Conservation (phyloP, 2,329 filamentous ascomycete genomes). For the Verticillium albo-atrum region DNA sequence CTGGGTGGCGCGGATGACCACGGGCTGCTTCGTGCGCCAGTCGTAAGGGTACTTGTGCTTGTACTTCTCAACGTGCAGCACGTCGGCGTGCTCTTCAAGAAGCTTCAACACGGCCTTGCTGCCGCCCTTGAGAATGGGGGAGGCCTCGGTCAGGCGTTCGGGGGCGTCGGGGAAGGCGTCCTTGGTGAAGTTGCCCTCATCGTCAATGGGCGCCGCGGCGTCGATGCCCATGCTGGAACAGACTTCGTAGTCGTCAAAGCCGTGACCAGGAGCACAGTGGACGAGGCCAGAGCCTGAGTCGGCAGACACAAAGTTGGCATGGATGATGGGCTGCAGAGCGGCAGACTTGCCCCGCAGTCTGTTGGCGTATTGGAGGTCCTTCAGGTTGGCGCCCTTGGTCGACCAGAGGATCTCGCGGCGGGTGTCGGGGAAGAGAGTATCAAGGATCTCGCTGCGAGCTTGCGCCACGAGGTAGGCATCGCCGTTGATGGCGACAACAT, state of each 20-base stretch:
- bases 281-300: slow-evolving; percentile 94
- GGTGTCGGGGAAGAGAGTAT: slow-evolving; percentile 43
- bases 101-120: slow-evolving; percentile 65
- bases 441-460: slow-evolving; percentile 59
- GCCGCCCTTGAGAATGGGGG: slow-evolving; percentile 68
- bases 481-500: slow-evolving; percentile 52
- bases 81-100: slow-evolving; percentile 47
- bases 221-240: slow-evolving; percentile 68
- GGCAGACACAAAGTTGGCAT: slow-evolving; percentile 83
- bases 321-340: slow-evolving; percentile 63
- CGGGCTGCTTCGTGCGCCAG: slow-evolving; percentile 90
- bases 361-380: slow-evolving; percentile 64
- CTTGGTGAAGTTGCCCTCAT: slow-evolving; percentile 73
- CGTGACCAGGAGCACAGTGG: slow-evolving; percentile 89
- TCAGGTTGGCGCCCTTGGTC: slow-evolving; percentile 62
- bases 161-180: slow-evolving; percentile 73
- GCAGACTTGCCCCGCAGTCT: slow-evolving; percentile 58
- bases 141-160: slow-evolving; percentile 57
- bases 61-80: slow-evolving; percentile 68
- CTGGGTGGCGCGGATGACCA: slow-evolving; percentile 86
- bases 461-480: slow-evolving; percentile 68
- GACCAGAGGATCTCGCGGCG: slow-evolving; percentile 42
- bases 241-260: slow-evolving; percentile 91
- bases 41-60: slow-evolving; percentile 96
- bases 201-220: slow-evolving; percentile 78